Percentiles rank a stretch among this genome's conserved stretches.
phyloP scores from a whole-genome alignment of 2,329 filamentous ascomycete species.

The Nigrospora oryzae region DNA sequence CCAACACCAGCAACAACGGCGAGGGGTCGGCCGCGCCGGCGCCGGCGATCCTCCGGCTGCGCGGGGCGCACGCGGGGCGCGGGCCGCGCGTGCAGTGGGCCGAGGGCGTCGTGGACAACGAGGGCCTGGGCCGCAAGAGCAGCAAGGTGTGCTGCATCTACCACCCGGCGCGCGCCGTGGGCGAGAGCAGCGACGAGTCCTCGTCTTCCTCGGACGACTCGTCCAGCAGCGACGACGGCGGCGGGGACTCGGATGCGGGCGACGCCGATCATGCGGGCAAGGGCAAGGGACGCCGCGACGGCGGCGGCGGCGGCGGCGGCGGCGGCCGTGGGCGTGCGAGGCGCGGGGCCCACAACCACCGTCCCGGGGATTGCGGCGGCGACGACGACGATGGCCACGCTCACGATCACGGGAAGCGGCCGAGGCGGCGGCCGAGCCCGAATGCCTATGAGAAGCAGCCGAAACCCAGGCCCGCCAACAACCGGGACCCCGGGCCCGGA shows the following conservation, averaged over 20 bases:
- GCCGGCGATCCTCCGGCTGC: constrained; percentile 39
- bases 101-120: constrained; percentile 89
- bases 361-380: constrained; percentile 26
- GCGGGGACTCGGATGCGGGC: constrained; percentile 46
- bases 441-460: constrained; percentile 78
- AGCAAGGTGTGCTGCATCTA: constrained; percentile 99
- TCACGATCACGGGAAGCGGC: constrained; percentile 30
- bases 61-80: constrained; percentile 35
- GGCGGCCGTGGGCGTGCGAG: constrained; percentile 29
- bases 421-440: constrained; percentile 53
- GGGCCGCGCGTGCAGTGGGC: constrained; percentile 78
- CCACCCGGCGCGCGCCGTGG: constrained; percentile 72
- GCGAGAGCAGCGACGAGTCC: constrained; percentile 69
- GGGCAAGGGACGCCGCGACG: constrained; percentile 5
- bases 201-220: constrained; percentile 49
- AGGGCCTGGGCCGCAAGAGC: constrained; percentile 86
- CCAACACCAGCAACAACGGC: background rate
- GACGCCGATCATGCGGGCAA: constrained; percentile 3
- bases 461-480: constrained; percentile 31
- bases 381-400: constrained; percentile 23
- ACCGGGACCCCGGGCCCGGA: too few species aligned
- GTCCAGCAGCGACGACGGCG: constrained; percentile 25
- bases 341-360: constrained; percentile 20
- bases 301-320: constrained; percentile 13
- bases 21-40: background rate